These are phyloP conservation scores for Leptographium radiaticola DNA, from an alignment of 2,329 filamentous ascomycete species.

Conservation along the genomic window DNA sequence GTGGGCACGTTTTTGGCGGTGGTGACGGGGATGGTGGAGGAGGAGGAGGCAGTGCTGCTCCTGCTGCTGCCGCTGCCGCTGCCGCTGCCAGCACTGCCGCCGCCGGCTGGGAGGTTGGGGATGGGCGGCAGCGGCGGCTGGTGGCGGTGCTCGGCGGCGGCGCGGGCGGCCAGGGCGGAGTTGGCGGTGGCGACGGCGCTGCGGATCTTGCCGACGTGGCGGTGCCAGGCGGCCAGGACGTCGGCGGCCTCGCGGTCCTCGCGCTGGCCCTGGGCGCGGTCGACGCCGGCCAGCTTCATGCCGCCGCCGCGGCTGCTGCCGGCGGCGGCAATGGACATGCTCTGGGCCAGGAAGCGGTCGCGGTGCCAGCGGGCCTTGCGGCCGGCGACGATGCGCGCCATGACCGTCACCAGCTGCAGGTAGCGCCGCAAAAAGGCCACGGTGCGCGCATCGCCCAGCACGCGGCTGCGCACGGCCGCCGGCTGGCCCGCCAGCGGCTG, in stretches of 20 bases:
- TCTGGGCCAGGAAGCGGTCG: constrained; percentile 70
- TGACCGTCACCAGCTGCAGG: constrained; percentile 50
- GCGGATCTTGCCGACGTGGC: constrained; percentile 61
- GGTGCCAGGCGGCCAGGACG: constrained; percentile 61
- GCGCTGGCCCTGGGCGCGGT: constrained; percentile 67
- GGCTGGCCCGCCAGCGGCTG: constrained; percentile 48
- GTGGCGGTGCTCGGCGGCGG: constrained; percentile 4
- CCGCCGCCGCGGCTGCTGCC: constrained; percentile 55
- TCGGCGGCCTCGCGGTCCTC: constrained; percentile 80
- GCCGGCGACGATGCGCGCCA: constrained; percentile 71
- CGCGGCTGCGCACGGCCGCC: constrained; percentile 43
- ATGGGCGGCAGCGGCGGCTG: constrained; percentile 35
- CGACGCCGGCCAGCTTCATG: constrained; percentile 84
- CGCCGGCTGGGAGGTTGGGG: constrained; percentile 52
- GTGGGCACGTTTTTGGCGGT: constrained; percentile 61
- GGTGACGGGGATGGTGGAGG: constrained; percentile 49
- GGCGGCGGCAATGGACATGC: constrained; percentile 69
- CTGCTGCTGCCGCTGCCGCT: no score
- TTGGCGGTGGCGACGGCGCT: constrained; percentile 58
- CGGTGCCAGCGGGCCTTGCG: constrained; percentile 83
- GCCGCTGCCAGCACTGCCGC: no score
- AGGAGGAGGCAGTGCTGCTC: no score
- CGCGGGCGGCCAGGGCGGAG: constrained; percentile 21
- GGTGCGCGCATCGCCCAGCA: constrained; percentile 50
- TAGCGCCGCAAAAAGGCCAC: constrained; percentile 52